Percentiles rank a stretch among this genome's conserved stretches.
These are phyloP conservation scores for Phytophthora citrophthora DNA, from an alignment of 352 stramenopile species.

Conservation along the genomic window DNA sequence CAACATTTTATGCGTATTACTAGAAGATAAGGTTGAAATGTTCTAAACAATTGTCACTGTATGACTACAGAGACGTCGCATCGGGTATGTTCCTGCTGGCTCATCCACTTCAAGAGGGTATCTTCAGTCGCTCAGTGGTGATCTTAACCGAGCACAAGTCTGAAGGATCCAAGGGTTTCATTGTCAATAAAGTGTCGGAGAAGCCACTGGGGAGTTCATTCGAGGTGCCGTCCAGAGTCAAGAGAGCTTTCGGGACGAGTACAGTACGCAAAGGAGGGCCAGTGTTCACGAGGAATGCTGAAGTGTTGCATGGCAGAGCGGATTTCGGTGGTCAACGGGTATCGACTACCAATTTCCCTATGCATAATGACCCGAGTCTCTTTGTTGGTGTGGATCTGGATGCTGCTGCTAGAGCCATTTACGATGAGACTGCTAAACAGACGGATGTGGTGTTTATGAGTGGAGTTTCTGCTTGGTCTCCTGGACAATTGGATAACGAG, in stretches of 20 bases:
- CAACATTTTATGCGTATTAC: no score
- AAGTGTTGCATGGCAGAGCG: slow-evolving; percentile 64
- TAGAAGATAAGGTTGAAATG: neutral
- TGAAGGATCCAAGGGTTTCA: slow-evolving; percentile 70
- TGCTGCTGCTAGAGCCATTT: slow-evolving; percentile 57
- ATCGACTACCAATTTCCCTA: slow-evolving; percentile 55
- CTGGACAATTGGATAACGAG: slow-evolving; percentile 74
- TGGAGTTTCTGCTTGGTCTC: slow-evolving; percentile 73
- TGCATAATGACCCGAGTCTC: slow-evolving; percentile 45
- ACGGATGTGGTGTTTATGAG: slow-evolving; percentile 82
- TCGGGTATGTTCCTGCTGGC: slow-evolving; percentile 76
- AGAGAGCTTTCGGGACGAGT: slow-evolving; percentile 62
- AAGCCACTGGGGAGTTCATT: slow-evolving; percentile 66
- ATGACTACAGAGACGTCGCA: slow-evolving; percentile 35
- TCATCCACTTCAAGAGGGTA: slow-evolving; percentile 71
- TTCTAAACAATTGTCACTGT: neutral
- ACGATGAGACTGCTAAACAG: slow-evolving; percentile 56
- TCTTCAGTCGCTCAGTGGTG: slow-evolving; percentile 81
- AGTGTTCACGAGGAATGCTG: slow-evolving; percentile 63
- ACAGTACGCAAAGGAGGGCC: slow-evolving; percentile 69
- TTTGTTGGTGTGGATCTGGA: slow-evolving; percentile 80
- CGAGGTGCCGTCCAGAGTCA: slow-evolving; percentile 64
- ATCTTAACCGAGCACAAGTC: slow-evolving; percentile 72
- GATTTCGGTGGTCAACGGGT: slow-evolving; percentile 72
- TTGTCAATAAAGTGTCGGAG: slow-evolving; percentile 71